A percentile compares a stretch with the other conserved stretches of the same genome.
phyloP scores from a whole-genome alignment of 768 basidiomycete species.

The Trametes maxima region DNA sequence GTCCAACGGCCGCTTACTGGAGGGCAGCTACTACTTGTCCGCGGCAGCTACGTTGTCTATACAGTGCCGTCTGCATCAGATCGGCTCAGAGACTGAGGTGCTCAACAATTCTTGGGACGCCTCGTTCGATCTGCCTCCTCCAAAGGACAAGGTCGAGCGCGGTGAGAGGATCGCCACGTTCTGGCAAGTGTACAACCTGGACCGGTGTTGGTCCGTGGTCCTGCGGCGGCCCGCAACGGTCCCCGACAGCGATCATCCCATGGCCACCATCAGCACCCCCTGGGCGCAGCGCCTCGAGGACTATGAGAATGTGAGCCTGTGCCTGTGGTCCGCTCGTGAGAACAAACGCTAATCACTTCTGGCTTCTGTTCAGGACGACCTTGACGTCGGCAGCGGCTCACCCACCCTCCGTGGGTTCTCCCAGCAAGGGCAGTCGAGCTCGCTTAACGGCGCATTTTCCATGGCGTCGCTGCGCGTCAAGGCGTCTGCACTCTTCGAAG shows the following conservation, averaged over 20 bases:
- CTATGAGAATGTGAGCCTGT: constrained; percentile 63
- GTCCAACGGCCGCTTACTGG: constrained; percentile 73
- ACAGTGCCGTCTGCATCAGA: constrained; percentile 68
- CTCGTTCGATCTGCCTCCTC: constrained; percentile 55
- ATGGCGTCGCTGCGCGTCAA: constrained; percentile 68
- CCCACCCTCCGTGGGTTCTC: constrained; percentile 68
- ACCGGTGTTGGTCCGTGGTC: constrained; percentile 79
- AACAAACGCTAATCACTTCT: constrained; percentile 8
- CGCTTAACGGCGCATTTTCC: constrained; percentile 54
- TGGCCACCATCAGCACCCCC: constrained; percentile 65
- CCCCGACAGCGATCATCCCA: constrained; percentile 60
- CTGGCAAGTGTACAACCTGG: constrained; percentile 83
- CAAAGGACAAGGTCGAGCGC: constrained; percentile 60
- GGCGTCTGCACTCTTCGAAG: constrained; percentile 74
- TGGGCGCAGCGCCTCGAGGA: constrained; percentile 78
- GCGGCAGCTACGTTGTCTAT: constrained; percentile 74
- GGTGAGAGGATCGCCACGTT: constrained; percentile 76
- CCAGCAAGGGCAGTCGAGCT: constrained; percentile 50
- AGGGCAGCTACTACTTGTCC: constrained; percentile 77
- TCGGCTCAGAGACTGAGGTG: constrained; percentile 38
- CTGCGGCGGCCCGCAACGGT: constrained; percentile 69
- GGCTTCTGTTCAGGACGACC: constrained; percentile 50
- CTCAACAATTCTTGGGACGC: constrained; percentile 32
- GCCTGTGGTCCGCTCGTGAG: constrained; percentile 3
- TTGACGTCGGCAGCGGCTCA: constrained; percentile 51